phyloP scores from a whole-genome alignment of 2,329 filamentous ascomycete genomes.

The Gyromitra esculenta region DNA sequence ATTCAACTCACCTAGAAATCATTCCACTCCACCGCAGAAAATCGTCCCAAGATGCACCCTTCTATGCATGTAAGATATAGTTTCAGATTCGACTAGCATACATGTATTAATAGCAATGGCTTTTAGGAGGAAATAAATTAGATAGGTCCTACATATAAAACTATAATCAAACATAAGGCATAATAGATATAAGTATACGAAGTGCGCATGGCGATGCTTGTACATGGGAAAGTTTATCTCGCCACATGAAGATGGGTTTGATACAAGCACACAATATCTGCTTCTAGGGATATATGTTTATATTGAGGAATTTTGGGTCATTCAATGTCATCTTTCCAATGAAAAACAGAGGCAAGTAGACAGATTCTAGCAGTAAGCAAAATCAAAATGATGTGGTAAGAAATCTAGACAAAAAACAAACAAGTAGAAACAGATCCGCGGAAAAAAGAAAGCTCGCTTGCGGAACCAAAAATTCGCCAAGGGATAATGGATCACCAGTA shows the following conservation, averaged over 20 bases:
- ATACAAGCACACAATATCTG: too few relatives aligned
- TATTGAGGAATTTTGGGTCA: too few relatives aligned
- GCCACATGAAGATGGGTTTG: too few relatives aligned
- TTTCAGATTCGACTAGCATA: too few relatives aligned
- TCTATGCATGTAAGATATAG: not conserved
- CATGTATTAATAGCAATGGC: too few relatives aligned
- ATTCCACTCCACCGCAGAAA: not conserved
- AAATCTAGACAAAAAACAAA: not conserved
- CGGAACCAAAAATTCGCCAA: not conserved
- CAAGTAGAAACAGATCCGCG: not conserved
- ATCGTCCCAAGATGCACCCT: not conserved
- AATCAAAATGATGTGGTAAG: constrained; percentile 1
- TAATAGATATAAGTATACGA: too few relatives aligned
- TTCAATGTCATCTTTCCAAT: not conserved
- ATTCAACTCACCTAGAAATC: not conserved
- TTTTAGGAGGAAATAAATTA: too few relatives aligned
- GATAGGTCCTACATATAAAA: too few relatives aligned
- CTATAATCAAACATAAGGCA: too few relatives aligned
- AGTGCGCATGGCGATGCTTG: too few relatives aligned
- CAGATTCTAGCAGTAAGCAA: not conserved
- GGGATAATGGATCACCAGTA: not conserved
- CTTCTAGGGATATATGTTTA: too few relatives aligned
- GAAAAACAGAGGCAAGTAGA: constrained; percentile 1
- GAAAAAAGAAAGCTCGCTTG: not conserved
- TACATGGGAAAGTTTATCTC: too few relatives aligned